Evolutionary conservation across 768 basidiomycete species (phyloP).

Genomic region (Boletus sp.): DNA sequence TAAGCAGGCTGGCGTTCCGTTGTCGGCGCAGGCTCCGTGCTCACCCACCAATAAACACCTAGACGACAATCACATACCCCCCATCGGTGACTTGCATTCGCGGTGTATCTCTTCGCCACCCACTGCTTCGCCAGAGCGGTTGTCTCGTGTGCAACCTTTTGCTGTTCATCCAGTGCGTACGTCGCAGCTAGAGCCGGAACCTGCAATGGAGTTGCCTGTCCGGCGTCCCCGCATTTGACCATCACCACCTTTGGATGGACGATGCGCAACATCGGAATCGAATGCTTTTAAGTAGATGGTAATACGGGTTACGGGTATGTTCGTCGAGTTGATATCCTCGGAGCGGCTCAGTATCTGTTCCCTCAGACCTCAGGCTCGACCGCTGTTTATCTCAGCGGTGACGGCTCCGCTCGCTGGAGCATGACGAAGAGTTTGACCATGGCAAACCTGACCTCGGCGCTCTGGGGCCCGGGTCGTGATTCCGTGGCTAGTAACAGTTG

Average conservation of each 20-base stretch:
- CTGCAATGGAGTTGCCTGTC: constrained; percentile 29
- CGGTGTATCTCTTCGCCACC: not conserved
- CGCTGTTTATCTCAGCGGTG: not conserved
- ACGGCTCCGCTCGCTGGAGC: not conserved
- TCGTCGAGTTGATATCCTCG: too few relatives aligned
- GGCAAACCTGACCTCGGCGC: too few relatives aligned
- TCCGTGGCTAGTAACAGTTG: not conserved
- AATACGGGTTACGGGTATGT: not conserved
- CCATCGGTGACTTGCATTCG: not conserved
- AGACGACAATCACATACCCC: not conserved
- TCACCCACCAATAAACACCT: not conserved
- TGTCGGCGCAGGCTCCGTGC: not conserved
- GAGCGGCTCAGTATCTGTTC: not conserved
- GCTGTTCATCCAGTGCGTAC: constrained; percentile 26
- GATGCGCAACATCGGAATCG: not conserved
- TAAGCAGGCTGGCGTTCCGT: not conserved
- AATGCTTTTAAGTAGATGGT: too few relatives aligned
- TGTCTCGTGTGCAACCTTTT: constrained; percentile 16
- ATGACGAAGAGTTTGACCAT: too few relatives aligned
- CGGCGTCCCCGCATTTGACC: constrained; percentile 1
- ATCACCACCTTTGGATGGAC: not conserved
- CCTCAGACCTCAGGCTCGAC: too few relatives aligned
- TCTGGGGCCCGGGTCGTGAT: too few relatives aligned
- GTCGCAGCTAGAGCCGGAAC: constrained; percentile 31
- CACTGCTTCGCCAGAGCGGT: not conserved